Evolutionary conservation across 2,329 filamentous ascomycete species (phyloP).

Genomic region (Stemphylium lycopersici): DNA sequence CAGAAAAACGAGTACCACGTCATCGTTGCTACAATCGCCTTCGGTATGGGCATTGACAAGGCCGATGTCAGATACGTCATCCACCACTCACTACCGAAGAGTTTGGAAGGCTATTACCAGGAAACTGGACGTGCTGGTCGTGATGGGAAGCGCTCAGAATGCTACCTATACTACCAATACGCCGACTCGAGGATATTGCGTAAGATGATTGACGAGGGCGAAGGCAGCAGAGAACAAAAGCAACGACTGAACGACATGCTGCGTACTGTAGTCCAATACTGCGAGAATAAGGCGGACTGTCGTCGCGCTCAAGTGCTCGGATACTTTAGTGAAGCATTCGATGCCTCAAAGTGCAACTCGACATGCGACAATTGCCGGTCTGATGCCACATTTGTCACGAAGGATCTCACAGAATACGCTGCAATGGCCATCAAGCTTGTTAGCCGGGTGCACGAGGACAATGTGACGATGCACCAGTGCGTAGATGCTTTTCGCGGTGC

Average conservation of each 20-base stretch:
- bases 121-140: constrained; percentile 94
- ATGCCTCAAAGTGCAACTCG: constrained; percentile 70
- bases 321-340: constrained; percentile 93
- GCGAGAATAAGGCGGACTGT: constrained; percentile 87
- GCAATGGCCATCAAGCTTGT: constrained; percentile 73
- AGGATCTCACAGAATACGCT: constrained; percentile 80
- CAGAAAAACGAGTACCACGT: constrained; percentile 80
- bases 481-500: constrained; percentile 83
- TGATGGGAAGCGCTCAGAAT: constrained; percentile 85
- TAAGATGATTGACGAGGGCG: constrained; percentile 82
- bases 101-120: constrained; percentile 96
- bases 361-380: constrained; percentile 90
- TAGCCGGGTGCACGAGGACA: constrained; percentile 59
- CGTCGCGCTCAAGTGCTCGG: constrained; percentile 83
- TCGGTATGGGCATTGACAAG: constrained; percentile 99
- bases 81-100: constrained; percentile 91
- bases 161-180: constrained; percentile 88
- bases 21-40: constrained; percentile 97
- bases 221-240: constrained; percentile 79
- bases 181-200: constrained; percentile 75
- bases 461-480: constrained; percentile 73
- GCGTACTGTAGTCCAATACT: constrained; percentile 81
- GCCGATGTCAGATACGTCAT: constrained; percentile 95
- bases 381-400: constrained; percentile 70
- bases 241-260: constrained; percentile 85